Conservation (phyloP, 2,329 filamentous ascomycete genomes). For the Colletotrichum sp. region DNA sequence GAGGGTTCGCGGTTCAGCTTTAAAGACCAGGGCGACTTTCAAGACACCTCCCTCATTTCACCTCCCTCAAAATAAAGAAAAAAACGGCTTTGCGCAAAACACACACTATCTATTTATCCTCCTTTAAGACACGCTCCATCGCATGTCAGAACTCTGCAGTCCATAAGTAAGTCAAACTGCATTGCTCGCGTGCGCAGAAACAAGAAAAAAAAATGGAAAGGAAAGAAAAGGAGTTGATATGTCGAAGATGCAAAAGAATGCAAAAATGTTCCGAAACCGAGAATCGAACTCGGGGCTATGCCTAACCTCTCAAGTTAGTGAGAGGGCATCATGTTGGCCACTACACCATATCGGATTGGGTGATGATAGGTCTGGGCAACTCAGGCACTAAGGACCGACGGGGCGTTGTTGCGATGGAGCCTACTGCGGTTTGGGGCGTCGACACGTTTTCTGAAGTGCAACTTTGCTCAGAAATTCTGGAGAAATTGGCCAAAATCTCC, state of each 20-base stretch:
- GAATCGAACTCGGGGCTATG: constrained; percentile 18
- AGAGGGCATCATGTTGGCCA: constrained; percentile 20
- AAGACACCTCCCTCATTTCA: too few relatives aligned
- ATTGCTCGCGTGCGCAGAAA: not conserved
- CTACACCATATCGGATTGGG: constrained; percentile 15
- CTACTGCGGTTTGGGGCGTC: not conserved
- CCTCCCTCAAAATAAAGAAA: too few relatives aligned
- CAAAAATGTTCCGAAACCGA: constrained; percentile 1
- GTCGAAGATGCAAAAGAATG: too few relatives aligned
- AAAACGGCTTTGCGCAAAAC: not conserved
- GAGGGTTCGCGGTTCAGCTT: too few relatives aligned
- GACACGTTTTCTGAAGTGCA: not conserved
- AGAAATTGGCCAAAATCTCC: accelerated
- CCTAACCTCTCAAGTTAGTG: not conserved
- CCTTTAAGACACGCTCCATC: too few relatives aligned
- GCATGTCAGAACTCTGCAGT: too few relatives aligned
- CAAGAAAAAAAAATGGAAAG: too few relatives aligned
- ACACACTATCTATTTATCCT: too few relatives aligned
- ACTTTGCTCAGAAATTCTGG: not conserved
- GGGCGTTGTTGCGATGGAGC: not conserved
- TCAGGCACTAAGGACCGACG: accelerated
- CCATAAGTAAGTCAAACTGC: too few relatives aligned
- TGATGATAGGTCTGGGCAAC: accelerated
- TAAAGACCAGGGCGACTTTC: too few relatives aligned
- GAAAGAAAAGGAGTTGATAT: too few relatives aligned